These are phyloP conservation scores for Pythium dissimile DNA, from an alignment of 352 stramenopile species.

Conservation along the genomic window DNA sequence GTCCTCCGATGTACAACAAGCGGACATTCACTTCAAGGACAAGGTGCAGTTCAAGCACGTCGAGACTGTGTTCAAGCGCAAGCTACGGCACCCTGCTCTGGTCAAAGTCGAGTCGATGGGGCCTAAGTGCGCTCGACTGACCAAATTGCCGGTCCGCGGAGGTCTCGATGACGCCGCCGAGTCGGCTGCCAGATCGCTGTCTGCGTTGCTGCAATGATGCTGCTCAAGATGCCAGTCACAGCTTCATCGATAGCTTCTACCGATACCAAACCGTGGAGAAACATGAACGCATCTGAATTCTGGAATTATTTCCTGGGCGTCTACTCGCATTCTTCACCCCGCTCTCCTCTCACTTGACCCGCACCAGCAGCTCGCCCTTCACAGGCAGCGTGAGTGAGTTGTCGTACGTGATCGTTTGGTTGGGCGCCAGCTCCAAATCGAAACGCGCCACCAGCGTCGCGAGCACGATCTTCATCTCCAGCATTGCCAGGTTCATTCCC, in stretches of 20 bases:
- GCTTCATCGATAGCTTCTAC: no score
- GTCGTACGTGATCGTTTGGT: conserved; percentile 20
- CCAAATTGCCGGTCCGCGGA: background rate
- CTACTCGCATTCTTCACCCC: no score
- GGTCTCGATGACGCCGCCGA: background rate
- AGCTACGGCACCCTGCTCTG: background rate
- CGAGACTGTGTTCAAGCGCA: background rate
- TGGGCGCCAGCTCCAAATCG: conserved; percentile 20
- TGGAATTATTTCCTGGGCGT: no score
- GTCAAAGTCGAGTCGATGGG: background rate
- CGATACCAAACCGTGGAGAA: no score
- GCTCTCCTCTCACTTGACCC: no score
- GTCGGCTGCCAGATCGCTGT: background rate
- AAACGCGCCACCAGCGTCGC: conserved; percentile 41
- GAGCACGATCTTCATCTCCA: conserved; percentile 49
- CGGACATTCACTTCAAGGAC: background rate
- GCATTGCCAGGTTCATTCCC: conserved; percentile 39
- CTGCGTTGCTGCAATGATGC: background rate
- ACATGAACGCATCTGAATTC: no score
- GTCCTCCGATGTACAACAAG: background rate
- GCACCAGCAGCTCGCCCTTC: conserved; percentile 3
- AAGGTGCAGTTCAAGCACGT: background rate
- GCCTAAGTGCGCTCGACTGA: background rate
- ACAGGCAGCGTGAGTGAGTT: conserved; percentile 25
- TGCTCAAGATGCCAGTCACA: no score